Evolutionary conservation across 106 monocot species (phyloP).

Genomic region (Narthecium ossifragum): DNA sequence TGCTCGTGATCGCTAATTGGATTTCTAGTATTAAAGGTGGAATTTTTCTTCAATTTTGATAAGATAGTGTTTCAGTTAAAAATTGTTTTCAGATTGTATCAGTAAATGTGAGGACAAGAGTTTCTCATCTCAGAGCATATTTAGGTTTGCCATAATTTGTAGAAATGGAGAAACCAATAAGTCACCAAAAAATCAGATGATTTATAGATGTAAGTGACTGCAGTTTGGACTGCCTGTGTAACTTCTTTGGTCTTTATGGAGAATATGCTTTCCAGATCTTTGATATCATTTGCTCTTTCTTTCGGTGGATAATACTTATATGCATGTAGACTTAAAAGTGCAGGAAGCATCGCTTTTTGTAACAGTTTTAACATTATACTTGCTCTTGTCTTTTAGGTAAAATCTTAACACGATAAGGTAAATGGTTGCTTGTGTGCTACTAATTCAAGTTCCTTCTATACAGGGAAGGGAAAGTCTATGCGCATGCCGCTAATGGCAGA

Average conservation of each 20-base stretch:
- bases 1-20: not conserved
- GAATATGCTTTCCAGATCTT: not conserved
- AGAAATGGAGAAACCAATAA: too few relatives aligned
- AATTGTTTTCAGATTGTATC: not conserved
- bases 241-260: not conserved
- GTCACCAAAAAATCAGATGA: too few relatives aligned
- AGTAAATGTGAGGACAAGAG: too few relatives aligned
- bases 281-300: too few relatives aligned
- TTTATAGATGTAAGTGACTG: too few relatives aligned
- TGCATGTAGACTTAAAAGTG: too few relatives aligned
- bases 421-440: not conserved
- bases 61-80: not conserved
- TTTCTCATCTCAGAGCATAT: too few relatives aligned
- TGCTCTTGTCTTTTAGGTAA: not conserved
- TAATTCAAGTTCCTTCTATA: not conserved
- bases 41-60: not conserved
- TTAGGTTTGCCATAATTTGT: too few relatives aligned
- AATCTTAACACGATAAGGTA: not conserved
- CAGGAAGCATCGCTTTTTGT: too few relatives aligned
- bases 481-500: slow-evolving; percentile 33
- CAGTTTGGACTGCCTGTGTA: too few relatives aligned
- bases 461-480: slow-evolving; percentile 40
- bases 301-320: too few relatives aligned
- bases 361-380: not conserved
- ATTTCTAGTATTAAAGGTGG: not conserved